Percentiles rank a stretch among this genome's conserved stretches.
These are phyloP conservation scores for Clonostachys sp. DNA, from an alignment of 2,329 filamentous ascomycete species.

Conservation along the genomic window DNA sequence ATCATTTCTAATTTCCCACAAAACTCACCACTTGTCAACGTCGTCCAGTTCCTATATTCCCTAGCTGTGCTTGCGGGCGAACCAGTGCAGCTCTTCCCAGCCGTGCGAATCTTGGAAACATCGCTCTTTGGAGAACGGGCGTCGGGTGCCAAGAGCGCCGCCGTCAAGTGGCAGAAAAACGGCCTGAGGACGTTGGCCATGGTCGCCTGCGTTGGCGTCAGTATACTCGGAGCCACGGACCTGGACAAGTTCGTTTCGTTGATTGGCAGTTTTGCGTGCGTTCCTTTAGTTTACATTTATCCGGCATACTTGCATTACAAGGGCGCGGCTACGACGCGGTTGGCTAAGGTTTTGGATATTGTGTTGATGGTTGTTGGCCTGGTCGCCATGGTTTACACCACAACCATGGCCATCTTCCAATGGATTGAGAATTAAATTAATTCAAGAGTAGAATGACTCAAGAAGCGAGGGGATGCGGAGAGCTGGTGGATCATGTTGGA, in stretches of 20 bases:
- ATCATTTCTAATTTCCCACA: conserved; percentile 76
- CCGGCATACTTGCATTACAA: conserved; percentile 67
- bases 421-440: conserved; percentile 18
- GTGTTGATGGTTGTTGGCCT: conserved; percentile 58
- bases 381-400: conserved; percentile 69
- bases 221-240: conserved; percentile 61
- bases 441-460: background rate
- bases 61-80: conserved; percentile 69
- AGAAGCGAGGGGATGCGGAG: no score
- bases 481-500: no score
- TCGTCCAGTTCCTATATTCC: conserved; percentile 71
- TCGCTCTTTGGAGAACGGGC: conserved; percentile 63
- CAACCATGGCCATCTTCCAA: conserved; percentile 47
- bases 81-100: conserved; percentile 72
- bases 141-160: conserved; percentile 55
- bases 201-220: conserved; percentile 52
- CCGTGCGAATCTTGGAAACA: conserved; percentile 66
- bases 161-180: conserved; percentile 77
- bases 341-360: conserved; percentile 55
- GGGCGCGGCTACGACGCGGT: conserved; percentile 54
- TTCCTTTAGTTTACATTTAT: conserved; percentile 74
- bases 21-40: conserved; percentile 66
- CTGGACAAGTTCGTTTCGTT: conserved; percentile 72
- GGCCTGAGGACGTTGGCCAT: conserved; percentile 54
- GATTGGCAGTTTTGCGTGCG: conserved; percentile 69